These are phyloP conservation scores for Ogataea nakhonphanomensis DNA, from an alignment of 805 yeast genomes.

Conservation along the genomic window DNA sequence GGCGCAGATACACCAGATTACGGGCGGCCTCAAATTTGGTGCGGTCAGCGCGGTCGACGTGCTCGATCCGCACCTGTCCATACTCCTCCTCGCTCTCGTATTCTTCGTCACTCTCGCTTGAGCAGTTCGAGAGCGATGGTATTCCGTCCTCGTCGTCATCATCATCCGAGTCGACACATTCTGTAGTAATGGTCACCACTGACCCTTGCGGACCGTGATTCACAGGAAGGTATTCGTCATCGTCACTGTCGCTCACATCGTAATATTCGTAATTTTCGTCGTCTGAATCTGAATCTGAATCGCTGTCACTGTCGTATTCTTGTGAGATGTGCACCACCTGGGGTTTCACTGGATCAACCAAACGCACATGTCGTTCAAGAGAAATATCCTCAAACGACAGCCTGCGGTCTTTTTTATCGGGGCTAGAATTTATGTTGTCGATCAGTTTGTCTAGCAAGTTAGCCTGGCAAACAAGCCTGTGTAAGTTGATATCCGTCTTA, in stretches of 20 bases:
- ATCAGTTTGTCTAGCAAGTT: slow-evolving; percentile 64
- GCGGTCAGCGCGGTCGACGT: slow-evolving; percentile 1
- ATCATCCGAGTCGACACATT: slow-evolving; percentile 9
- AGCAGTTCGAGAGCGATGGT: slow-evolving; percentile 29
- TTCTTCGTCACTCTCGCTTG: slow-evolving; percentile 24
- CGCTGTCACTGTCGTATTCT: slow-evolving; percentile 27
- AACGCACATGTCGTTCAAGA: slow-evolving; percentile 21
- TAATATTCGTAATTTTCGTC: slow-evolving; percentile 25
- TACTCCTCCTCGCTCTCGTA: slow-evolving; percentile 4
- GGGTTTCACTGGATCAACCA: slow-evolving; percentile 17
- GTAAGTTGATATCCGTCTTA: slow-evolving; percentile 52
- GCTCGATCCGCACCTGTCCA: slow-evolving; percentile 1
- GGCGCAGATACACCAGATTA: background rate
- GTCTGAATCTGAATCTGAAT: slow-evolving; percentile 29
- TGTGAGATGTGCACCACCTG: slow-evolving; percentile 1
- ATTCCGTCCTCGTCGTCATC: slow-evolving; percentile 15
- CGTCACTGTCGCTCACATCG: slow-evolving; percentile 22
- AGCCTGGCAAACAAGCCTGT: slow-evolving; percentile 65
- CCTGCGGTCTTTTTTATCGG: slow-evolving; percentile 5
- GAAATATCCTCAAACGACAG: slow-evolving; percentile 9
- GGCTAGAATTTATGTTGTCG: slow-evolving; percentile 41
- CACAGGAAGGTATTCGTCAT: slow-evolving; percentile 6
- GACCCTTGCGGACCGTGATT: slow-evolving; percentile 2
- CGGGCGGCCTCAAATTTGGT: slow-evolving; percentile 1
- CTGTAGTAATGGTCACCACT: slow-evolving; percentile 1